Conservation (phyloP, 129 eudicot species). For the Helianthus annuus region HanXRQr2.0-SUNRISE NC_035440.2:100817491-100817990, state of each 20-base stretch:
- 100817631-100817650: no score
- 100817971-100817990: conserved; percentile 96
- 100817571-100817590: neutral
- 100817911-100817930: conserved; percentile 75
- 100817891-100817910: neutral
- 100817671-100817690: no score
- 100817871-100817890: neutral
- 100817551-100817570: neutral
- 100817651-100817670: no score
- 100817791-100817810: no score
- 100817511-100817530: no score
- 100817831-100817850: neutral
- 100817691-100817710: no score
- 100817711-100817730: no score
- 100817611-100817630: neutral
- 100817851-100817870: neutral
- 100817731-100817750: no score
- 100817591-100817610: neutral
- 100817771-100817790: no score
- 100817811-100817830: no score
- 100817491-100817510: no score
- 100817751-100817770: no score
- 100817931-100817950: conserved; percentile 79
- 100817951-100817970: conserved; percentile 93
- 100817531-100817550: neutral